Conservation (phyloP, 2,329 filamentous ascomycete species). For the Drechslera avenae region DNA sequence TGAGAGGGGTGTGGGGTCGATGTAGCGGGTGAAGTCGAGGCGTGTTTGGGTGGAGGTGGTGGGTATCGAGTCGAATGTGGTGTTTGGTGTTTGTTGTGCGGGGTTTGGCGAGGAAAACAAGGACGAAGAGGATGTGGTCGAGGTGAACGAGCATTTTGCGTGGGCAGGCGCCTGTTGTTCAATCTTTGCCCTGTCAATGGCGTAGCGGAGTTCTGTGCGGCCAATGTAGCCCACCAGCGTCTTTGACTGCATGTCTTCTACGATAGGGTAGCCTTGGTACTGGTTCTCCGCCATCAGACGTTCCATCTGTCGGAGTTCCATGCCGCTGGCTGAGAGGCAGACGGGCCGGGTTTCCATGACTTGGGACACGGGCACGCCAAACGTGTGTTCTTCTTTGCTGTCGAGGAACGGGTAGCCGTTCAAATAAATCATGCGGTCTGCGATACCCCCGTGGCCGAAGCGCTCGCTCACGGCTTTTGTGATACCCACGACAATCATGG, state of each 20-base stretch:
- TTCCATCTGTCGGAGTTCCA: constrained; percentile 78
- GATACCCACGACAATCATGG: constrained; percentile 98
- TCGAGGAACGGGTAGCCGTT: constrained; percentile 97
- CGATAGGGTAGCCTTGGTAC: constrained; percentile 91
- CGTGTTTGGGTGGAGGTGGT: constrained; percentile 59
- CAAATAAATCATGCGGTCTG: constrained; percentile 98
- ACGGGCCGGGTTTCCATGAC: constrained; percentile 83
- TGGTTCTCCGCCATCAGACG: constrained; percentile 74
- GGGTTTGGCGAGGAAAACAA: constrained; percentile 29
- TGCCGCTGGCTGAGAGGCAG: constrained; percentile 73
- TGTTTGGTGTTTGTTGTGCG: constrained; percentile 31
- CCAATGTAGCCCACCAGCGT: constrained; percentile 90
- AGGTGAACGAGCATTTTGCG: constrained; percentile 76
- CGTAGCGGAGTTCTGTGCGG: constrained; percentile 87
- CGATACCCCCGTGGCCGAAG: constrained; percentile 95
- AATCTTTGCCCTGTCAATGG: constrained; percentile 77
- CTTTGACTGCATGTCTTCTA: constrained; percentile 73
- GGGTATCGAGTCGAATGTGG: constrained; percentile 65
- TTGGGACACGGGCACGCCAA: constrained; percentile 89
- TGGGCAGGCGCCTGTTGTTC: constrained; percentile 64
- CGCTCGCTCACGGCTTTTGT: constrained; percentile 91
- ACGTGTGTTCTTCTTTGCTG: constrained; percentile 96
- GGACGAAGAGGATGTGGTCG: no score
- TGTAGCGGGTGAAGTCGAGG: constrained; percentile 83
- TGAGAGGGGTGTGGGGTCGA: constrained; percentile 86